Evolutionary conservation across 768 basidiomycete genomes (phyloP).

Genomic region (Tulasnella sp.): DNA sequence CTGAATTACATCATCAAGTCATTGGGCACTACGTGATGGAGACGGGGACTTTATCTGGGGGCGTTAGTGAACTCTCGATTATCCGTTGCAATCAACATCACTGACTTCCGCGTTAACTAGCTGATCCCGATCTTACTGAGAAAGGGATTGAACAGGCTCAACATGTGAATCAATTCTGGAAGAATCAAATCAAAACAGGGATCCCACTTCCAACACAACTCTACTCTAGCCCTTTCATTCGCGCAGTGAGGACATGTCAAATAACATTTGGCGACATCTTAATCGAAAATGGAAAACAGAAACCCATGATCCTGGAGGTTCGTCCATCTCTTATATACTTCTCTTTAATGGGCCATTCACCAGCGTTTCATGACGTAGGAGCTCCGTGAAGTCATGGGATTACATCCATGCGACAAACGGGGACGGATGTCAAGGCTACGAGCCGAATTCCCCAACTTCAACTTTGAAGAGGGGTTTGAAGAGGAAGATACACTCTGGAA

Average conservation of each 20-base stretch:
- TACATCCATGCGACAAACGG: slow-evolving; percentile 61
- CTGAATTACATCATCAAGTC: too few relatives aligned
- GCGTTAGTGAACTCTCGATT: too few relatives aligned
- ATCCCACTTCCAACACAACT: slow-evolving; percentile 42
- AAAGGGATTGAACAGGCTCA: slow-evolving; percentile 45
- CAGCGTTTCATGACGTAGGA: slow-evolving; percentile 43
- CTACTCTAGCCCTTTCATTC: slow-evolving; percentile 51
- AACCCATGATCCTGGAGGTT: too few relatives aligned
- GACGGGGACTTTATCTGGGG: too few relatives aligned
- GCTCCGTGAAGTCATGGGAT: slow-evolving; percentile 50
- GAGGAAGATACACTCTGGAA: slow-evolving; percentile 55
- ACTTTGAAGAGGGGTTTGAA: slow-evolving; percentile 42
- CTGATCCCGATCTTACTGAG: slow-evolving; percentile 46
- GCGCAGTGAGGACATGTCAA: slow-evolving; percentile 45
- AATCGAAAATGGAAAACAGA: too few relatives aligned
- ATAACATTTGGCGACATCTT: slow-evolving; percentile 38
- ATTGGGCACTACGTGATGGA: too few relatives aligned
- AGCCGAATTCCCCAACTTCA: slow-evolving; percentile 37
- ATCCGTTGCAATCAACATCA: too few relatives aligned
- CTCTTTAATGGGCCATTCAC: too few relatives aligned
- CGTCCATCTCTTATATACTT: too few relatives aligned
- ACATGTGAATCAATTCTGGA: slow-evolving; percentile 36
- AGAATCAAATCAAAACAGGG: slow-evolving; percentile 31
- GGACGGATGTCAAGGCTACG: slow-evolving; percentile 38
- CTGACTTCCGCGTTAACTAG: too few relatives aligned